These are phyloP conservation scores for Endocalyx cinctus DNA, from an alignment of 2,329 filamentous ascomycete species.

Conservation along the genomic window DNA sequence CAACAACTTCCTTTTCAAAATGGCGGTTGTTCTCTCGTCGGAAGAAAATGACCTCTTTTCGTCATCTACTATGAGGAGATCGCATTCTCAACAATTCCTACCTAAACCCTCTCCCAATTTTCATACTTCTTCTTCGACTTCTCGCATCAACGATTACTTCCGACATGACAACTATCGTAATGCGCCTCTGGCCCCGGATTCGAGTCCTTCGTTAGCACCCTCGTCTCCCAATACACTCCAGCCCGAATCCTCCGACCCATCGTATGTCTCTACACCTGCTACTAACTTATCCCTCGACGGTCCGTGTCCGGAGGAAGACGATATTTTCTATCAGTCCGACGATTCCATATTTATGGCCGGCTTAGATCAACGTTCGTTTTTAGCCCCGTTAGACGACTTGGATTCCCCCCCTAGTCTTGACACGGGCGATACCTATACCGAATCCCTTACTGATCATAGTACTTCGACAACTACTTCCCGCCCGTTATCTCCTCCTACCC, in stretches of 20 bases:
- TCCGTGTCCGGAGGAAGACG: constrained; percentile 44
- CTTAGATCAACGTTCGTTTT: constrained; percentile 44
- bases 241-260: constrained; percentile 50
- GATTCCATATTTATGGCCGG: constrained; percentile 44
- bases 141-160: constrained; percentile 44
- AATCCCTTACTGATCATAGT: constrained; percentile 52
- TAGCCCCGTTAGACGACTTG: constrained; percentile 40
- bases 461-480: constrained; percentile 46
- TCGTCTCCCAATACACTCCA: constrained; percentile 51
- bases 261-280: constrained; percentile 58
- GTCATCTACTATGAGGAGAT: constrained; percentile 50
- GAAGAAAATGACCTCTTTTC: constrained; percentile 56
- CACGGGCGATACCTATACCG: constrained; percentile 44
- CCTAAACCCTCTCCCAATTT: constrained; percentile 36
- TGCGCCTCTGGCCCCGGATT: constrained; percentile 33
- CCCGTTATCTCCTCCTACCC: constrained; percentile 52
- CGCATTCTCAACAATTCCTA: constrained; percentile 55
- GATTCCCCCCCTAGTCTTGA: constrained; percentile 48
- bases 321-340: constrained; percentile 41
- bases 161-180: constrained; percentile 37
- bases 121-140: constrained; percentile 41
- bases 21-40: constrained; percentile 53
- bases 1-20: too few species aligned
- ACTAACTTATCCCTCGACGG: constrained; percentile 60
- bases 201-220: constrained; percentile 48